Evolutionary conservation across 2,329 filamentous ascomycete genomes (phyloP), one percentile per base, ranked within the genome.

Genomic region (Sclerotinia glacialis): DNA sequence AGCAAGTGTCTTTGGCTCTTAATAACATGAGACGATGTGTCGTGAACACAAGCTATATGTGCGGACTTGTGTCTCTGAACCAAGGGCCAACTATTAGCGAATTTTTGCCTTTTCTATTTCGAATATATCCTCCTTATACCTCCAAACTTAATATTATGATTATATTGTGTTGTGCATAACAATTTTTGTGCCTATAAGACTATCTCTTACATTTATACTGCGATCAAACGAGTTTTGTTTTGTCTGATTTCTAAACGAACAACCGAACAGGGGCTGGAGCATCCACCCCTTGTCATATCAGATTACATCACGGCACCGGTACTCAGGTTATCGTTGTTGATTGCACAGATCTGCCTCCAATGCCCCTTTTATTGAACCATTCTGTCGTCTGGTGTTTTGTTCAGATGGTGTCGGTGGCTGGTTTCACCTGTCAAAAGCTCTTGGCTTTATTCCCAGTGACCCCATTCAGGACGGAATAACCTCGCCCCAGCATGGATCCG

Each of bases 141-240:
- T 56, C 18, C 14, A 31, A 56, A 23, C n/a, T 56, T 56, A 37
- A 56, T 5, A 11, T 11, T n/a, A 16, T 55, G 44, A 55, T 49
- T 5, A 37, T 58, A 47, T 55, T 23, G 42, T 34, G 8, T 60
- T 46, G 50, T 65, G 46, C 64, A 44, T 60, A 52, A 59, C 14
- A 23, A 9, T 28, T 40, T 40, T 65, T 60, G 40, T 60, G 54
- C 54, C 34, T 34, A 34, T 44, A 40, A 52, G 46, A 60, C 23
- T 16, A n/a, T 42, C 21, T 52, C 31, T 34, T 18, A 44, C 46
- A 42, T 67, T 66, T 58, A 54, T 70, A 64, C 58, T 68, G 61
- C 55, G 67, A 70, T 73, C 70, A 74, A 70, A 74, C 72, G 62
- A 52, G 53, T 37, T 44, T 65, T 44, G 73, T 74, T 74, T 75